Evolutionary conservation across 768 basidiomycete species (phyloP).

Genomic region (Hemileccinum impolitum): DNA sequence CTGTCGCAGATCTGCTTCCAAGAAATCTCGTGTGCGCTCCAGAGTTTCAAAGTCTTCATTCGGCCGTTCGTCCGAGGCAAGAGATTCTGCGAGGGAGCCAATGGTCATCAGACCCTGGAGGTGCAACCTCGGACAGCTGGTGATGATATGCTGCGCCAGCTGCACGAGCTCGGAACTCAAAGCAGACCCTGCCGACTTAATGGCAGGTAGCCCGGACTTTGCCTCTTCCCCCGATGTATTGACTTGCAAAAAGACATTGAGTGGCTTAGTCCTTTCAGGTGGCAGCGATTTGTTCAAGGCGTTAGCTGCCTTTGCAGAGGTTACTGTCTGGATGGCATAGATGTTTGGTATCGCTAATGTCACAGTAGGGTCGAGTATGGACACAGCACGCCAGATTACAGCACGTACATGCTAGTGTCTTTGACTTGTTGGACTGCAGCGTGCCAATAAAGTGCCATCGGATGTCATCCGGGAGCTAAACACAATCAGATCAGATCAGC

Average conservation of each 20-base stretch:
- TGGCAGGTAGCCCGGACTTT: slow-evolving; percentile 81
- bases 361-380: slow-evolving; percentile 3
- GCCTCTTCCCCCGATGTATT: slow-evolving; percentile 93
- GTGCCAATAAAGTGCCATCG: slow-evolving; percentile 97
- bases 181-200: slow-evolving; percentile 35
- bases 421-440: slow-evolving; percentile 91
- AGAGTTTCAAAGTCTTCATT: slow-evolving; percentile 78
- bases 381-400: not conserved
- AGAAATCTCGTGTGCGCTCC: slow-evolving; percentile 55
- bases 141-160: slow-evolving; percentile 69
- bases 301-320: slow-evolving; percentile 76
- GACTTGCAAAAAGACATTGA: slow-evolving; percentile 86
- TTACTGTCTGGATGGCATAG: slow-evolving; percentile 80
- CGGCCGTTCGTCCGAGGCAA: slow-evolving; percentile 37
- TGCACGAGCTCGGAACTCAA: slow-evolving; percentile 50
- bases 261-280: slow-evolving; percentile 48
- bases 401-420: slow-evolving; percentile 71
- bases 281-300: slow-evolving; percentile 74
- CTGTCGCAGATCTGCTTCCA: slow-evolving; percentile 45
- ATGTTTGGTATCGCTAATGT: slow-evolving; percentile 81
- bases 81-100: slow-evolving; percentile 74
- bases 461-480: slow-evolving; percentile 81
- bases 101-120: slow-evolving; percentile 96
- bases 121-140: slow-evolving; percentile 67
- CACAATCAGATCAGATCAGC: slow-evolving; percentile 8